Evolutionary conservation across 2,329 filamentous ascomycete species (phyloP).

Genomic region (Rutstroemia sp.): DNA sequence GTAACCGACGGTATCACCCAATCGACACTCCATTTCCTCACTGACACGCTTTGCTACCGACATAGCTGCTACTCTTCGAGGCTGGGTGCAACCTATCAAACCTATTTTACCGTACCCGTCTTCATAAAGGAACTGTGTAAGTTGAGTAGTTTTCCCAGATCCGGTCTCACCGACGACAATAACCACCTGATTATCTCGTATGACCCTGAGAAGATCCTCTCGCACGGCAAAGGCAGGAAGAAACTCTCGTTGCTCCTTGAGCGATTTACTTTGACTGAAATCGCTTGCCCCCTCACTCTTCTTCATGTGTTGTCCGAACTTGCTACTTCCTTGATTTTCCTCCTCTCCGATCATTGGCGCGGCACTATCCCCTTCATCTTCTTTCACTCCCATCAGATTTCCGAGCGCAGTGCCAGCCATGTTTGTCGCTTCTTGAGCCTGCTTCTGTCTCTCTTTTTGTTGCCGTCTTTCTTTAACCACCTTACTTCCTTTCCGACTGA

Average conservation of each 20-base stretch:
- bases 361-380: conserved; percentile 87
- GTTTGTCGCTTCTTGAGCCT: conserved; percentile 91
- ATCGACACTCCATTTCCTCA: conserved; percentile 93
- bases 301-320: conserved; percentile 88
- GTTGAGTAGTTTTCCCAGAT: conserved; percentile 93
- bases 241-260: conserved; percentile 87
- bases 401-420: conserved; percentile 86
- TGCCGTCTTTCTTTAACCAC: conserved; percentile 88
- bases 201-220: conserved; percentile 84
- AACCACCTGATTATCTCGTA: conserved; percentile 92
- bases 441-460: conserved; percentile 86
- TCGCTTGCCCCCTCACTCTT: conserved; percentile 78
- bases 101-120: conserved; percentile 85
- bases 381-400: conserved; percentile 92
- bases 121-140: conserved; percentile 93
- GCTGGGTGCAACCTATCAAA: conserved; percentile 95
- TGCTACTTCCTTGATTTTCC: conserved; percentile 56
- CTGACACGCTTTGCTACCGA: conserved; percentile 97
- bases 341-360: conserved; percentile 68
- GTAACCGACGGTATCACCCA: conserved; percentile 86
- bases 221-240: conserved; percentile 93
- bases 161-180: conserved; percentile 97
- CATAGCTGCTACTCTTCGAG: conserved; percentile 95
- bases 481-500: conserved; percentile 88
- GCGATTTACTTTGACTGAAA: conserved; percentile 86